These are phyloP conservation scores for Lodderomyces beijingensis DNA, from an alignment of 1,139 yeast species.

Conservation along the genomic window DNA sequence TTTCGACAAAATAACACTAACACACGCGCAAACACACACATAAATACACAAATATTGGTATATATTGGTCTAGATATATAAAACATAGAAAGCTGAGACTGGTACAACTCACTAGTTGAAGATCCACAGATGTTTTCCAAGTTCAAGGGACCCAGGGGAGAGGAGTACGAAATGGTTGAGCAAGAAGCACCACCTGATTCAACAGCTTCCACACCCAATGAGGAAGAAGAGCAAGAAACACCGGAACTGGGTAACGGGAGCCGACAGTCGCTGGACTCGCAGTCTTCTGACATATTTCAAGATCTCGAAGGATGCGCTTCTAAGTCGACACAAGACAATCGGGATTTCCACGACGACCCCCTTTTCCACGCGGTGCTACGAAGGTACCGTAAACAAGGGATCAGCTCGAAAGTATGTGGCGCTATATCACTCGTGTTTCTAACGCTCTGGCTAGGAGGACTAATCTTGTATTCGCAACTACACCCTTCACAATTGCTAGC, in stretches of 20 bases:
- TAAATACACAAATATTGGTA: too few species aligned
- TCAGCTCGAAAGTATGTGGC: conserved; percentile 10
- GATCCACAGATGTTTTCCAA: too few species aligned
- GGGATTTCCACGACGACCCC: conserved; percentile 24
- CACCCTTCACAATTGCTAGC: conserved; percentile 19
- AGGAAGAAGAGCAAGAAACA: neutral
- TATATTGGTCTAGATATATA: too few species aligned
- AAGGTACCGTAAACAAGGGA: conserved; percentile 17
- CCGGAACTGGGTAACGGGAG: neutral
- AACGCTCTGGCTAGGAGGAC: conserved; percentile 25
- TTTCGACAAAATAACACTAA: too few species aligned
- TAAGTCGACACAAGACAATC: neutral
- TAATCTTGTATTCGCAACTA: conserved; percentile 29
- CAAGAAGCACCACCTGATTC: conserved; percentile 11
- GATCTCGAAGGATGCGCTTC: conserved; percentile 20
- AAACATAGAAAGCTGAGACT: too few species aligned
- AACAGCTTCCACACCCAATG: too few species aligned
- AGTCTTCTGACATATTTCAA: conserved; percentile 27
- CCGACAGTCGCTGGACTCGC: conserved; percentile 17
- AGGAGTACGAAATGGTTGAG: conserved; percentile 24
- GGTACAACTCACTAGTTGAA: too few species aligned
- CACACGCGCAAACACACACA: too few species aligned
- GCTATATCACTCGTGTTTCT: conserved; percentile 8
- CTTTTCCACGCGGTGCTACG: conserved; percentile 22
- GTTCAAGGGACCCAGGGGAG: conserved; percentile 8